Evolutionary conservation across 768 basidiomycete species (phyloP).

Genomic region (Kwoniella botswanensis): DNA sequence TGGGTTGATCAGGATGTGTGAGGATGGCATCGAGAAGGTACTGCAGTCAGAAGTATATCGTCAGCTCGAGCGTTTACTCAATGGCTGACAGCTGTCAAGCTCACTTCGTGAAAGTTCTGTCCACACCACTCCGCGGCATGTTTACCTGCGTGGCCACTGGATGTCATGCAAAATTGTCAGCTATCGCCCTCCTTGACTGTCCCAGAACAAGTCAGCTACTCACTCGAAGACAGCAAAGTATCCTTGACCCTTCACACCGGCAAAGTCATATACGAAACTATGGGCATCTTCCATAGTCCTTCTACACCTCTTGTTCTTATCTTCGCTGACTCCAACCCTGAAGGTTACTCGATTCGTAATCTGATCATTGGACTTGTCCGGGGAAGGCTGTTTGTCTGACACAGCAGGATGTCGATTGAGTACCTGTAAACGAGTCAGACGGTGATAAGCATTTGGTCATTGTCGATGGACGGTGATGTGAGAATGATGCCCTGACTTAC

Average conservation of each 20-base stretch:
- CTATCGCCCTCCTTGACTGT: background rate
- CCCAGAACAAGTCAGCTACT: slow-evolving; percentile 19
- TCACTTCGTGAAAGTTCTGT: slow-evolving; percentile 85
- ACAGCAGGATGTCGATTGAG: slow-evolving; percentile 74
- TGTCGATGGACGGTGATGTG: slow-evolving; percentile 60
- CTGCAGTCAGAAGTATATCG: slow-evolving; percentile 50
- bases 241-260: slow-evolving; percentile 86
- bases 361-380: slow-evolving; percentile 22
- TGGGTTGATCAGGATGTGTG: slow-evolving; percentile 64
- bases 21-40: slow-evolving; percentile 74
- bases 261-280: slow-evolving; percentile 94
- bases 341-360: slow-evolving; percentile 58
- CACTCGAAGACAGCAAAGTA: slow-evolving; percentile 96
- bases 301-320: slow-evolving; percentile 76
- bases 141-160: slow-evolving; percentile 88
- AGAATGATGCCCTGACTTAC: slow-evolving; percentile 61
- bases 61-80: background rate
- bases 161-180: background rate
- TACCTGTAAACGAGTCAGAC: slow-evolving; percentile 60
- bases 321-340: slow-evolving; percentile 77
- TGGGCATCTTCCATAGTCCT: slow-evolving; percentile 98
- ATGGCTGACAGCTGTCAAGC: slow-evolving; percentile 1
- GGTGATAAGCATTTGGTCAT: slow-evolving; percentile 28
- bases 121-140: slow-evolving; percentile 99
- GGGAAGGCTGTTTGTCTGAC: slow-evolving; percentile 4